Base-by-base conservation (phyloP, 768 basidiomycete species). In the Lactarius vividus region DNA sequence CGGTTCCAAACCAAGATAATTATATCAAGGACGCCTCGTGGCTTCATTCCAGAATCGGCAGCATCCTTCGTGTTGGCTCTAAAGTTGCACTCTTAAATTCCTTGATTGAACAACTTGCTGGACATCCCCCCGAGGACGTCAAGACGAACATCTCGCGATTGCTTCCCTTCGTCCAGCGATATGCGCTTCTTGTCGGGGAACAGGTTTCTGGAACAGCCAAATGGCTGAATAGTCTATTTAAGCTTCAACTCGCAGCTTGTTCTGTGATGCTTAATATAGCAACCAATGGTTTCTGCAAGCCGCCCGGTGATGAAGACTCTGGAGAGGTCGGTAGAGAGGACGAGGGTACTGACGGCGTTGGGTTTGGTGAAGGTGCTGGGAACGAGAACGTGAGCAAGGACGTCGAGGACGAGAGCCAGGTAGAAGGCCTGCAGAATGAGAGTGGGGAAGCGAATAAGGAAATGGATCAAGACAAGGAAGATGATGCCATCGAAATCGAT, bases 361-460 rank as follows among this genome's bases (percentile, higher is more conserved):
- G 97, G 4, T 78, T 99, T 59, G 97, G 97, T 2, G 87, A 91
- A 70, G 97, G 97, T 1, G 80, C 83, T 2, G 97, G 97, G 0
- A 79, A 81, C 35, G 85, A 96, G 74, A 90, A 98, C 72, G 89
- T 95, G 63, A 94, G 92, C 80, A 89, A 94, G 72, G 92, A 98
- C 73, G 95, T 98, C 61, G 88, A 96, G 73, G 95, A 98, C 63
- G 95, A 98, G 77, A 90, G 91, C 72, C 96, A 99, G 72, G 91
- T 98, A 8, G 97, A 99, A 72, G 97, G 97, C 0, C 79, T 98
- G 28, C 84, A 88, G 73, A 90, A 85, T 16, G 88, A 92, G 23
- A 81, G 83, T 29, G 62, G 49, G 9, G 61, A 63, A 29, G 39
- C 37, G 18, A 37, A 61, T 23, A 31, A 23, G 39, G 31, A 58